Conservation (phyloP, 495 filamentous ascomycete genomes). For the Xeromyces bisporus region DNA sequence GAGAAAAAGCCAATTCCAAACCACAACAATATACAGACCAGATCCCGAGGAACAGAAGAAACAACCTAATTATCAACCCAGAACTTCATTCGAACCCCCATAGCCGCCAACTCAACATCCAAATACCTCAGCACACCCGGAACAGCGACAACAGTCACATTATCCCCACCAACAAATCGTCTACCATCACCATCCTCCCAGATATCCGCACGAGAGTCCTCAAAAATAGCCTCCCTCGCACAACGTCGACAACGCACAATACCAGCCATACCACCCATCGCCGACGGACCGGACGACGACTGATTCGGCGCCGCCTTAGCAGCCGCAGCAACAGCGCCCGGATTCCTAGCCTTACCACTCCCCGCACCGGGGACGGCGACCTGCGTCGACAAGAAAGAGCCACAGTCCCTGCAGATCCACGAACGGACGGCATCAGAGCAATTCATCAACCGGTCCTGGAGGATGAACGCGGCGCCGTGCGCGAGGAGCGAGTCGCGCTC, state of each 20-base stretch:
- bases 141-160: constrained; percentile 81
- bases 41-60: constrained; percentile 1
- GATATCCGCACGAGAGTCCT: constrained; percentile 47
- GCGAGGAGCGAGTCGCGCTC: constrained; percentile 88
- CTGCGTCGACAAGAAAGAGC: constrained; percentile 71
- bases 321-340: constrained; percentile 17
- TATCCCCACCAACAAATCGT: constrained; percentile 69
- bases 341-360: constrained; percentile 16
- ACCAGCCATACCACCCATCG: constrained; percentile 34
- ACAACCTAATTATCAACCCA: constrained; percentile 38
- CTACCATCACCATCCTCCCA: constrained; percentile 85
- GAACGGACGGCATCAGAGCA: constrained; percentile 80
- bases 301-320: constrained; percentile 19
- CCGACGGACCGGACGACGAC: constrained; percentile 6
- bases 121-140: constrained; percentile 84
- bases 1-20: too few species aligned
- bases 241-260: constrained; percentile 75
- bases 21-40: too few species aligned
- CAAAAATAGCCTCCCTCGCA: constrained; percentile 47
- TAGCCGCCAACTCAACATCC: constrained; percentile 86
- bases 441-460: constrained; percentile 91
- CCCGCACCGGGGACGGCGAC: constrained; percentile 38
- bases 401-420: constrained; percentile 78
- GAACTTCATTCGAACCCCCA: constrained; percentile 85
- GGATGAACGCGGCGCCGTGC: constrained; percentile 83